These are phyloP conservation scores for Bocquillonia castaneifolia DNA, from an alignment of 441 rosid genomes.

Conservation along the genomic window DNA sequence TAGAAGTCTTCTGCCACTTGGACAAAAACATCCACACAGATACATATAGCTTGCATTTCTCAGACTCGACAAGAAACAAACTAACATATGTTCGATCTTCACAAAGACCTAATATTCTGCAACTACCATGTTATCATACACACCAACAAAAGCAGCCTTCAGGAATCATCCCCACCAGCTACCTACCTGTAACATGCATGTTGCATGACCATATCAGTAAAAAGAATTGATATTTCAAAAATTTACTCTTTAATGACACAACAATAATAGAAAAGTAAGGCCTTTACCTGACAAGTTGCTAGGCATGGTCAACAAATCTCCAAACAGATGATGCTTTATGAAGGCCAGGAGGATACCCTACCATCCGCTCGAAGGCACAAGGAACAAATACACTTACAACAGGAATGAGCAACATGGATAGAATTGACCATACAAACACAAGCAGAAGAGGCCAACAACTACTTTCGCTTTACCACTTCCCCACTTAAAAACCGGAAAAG, in stretches of 20 bases:
- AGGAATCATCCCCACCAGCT: constrained; percentile 19
- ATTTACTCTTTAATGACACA: neutral
- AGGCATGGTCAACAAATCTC: constrained; percentile 33
- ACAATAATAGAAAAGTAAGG: neutral
- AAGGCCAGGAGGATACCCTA: neutral
- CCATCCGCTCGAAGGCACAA: constrained; percentile 5
- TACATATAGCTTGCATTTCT: neutral
- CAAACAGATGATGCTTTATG: neutral
- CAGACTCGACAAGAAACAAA: neutral
- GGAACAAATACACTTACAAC: constrained; percentile 17
- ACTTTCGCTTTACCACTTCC: constrained; percentile 37
- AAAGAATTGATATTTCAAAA: neutral
- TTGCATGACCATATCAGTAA: constrained; percentile 8
- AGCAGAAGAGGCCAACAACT: constrained; percentile 29
- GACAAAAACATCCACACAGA: constrained; percentile 9
- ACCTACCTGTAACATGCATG: constrained; percentile 28
- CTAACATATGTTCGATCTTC: constrained; percentile 1
- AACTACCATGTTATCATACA: constrained; percentile 1
- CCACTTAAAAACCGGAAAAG: constrained; percentile 45
- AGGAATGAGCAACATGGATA: constrained; percentile 24
- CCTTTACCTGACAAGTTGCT: constrained; percentile 33
- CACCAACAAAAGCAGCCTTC: constrained; percentile 16
- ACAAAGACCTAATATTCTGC: constrained; percentile 16
- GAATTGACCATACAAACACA: constrained; percentile 18
- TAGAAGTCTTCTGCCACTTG: constrained; percentile 1